Base-by-base conservation (phyloP, 1,284 basidiomycete genomes). In the Pseudozyma thailandica region DNA sequence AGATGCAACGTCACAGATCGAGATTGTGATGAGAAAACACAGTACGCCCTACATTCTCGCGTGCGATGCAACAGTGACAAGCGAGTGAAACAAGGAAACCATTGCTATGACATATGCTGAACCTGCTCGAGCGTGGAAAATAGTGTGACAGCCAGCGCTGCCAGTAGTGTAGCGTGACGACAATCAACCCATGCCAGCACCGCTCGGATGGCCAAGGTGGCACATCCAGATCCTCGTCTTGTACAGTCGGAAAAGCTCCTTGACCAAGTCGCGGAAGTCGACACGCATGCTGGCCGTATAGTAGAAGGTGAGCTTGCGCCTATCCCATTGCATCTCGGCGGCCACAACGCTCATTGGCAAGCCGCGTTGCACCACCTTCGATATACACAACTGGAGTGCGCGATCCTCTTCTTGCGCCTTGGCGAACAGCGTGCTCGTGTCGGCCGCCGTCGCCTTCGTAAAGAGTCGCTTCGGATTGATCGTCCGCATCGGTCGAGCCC, bases 281-380 rank as follows among this genome's bases (percentile, higher is more conserved):
- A 98, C 94, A 72, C 95, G 86, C 84, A 93, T 93, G 80, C 95
- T 93, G 51, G 94, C 93, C 62, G 94, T 87, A 83, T 96, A 98
- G 85, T 97, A 98, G 86, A 97, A 97, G 0, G 95, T 98, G 66
- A 98, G 85, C 85, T 98, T 97, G 84, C 94, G 91, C 47, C 95
- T 90, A 50, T 80, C 78, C 77, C 77, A 98, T 83, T 98, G 95
- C 86, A 95, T 97, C 85, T 98, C 95, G 28, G 94, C 94, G 82
- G 96, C 94, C 56, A 96, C 90, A 59, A 98, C 93, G 84, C 94
- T 92, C 95, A 98, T 98, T 16, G 94, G 93, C 78, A 98, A 85
- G 80, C 93, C 81, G 47, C 72, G 54, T 92, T 78, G 76, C 43
- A 48, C 43, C 15, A 96, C 94, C 83, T 98, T 97, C 62, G 87